These are phyloP conservation scores for Pulveroboletus frians DNA, from an alignment of 768 basidiomycete genomes.

Conservation along the genomic window DNA sequence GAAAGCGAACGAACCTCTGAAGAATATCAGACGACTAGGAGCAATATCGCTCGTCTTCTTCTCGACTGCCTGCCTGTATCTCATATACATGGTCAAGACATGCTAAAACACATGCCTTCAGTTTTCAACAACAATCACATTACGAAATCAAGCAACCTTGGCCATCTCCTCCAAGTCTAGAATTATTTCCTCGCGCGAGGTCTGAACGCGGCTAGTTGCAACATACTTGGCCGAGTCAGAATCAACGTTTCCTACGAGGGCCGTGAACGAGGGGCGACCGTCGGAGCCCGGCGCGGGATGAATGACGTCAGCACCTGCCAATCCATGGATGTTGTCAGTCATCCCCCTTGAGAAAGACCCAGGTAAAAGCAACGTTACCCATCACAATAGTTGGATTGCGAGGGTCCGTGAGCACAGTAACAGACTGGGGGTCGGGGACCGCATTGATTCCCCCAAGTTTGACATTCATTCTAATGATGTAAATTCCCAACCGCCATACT, in stretches of 20 bases:
- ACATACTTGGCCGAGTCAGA: slow-evolving; percentile 68
- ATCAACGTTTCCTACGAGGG: slow-evolving; percentile 78
- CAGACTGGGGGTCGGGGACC: slow-evolving; percentile 64
- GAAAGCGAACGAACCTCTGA: slow-evolving; percentile 53
- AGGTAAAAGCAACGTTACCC: slow-evolving; percentile 38
- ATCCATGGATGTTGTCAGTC: slow-evolving; percentile 1
- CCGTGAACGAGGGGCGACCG: slow-evolving; percentile 77
- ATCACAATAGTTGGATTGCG: slow-evolving; percentile 74
- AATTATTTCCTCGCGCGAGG: slow-evolving; percentile 70
- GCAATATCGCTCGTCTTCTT: slow-evolving; percentile 36
- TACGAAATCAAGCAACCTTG: slow-evolving; percentile 33
- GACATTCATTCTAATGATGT: slow-evolving; percentile 54
- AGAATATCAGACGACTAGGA: slow-evolving; percentile 75
- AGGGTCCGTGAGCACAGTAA: slow-evolving; percentile 61
- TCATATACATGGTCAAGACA: slow-evolving; percentile 52
- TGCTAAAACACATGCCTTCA: slow-evolving; percentile 34
- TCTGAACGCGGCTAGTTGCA: slow-evolving; percentile 59
- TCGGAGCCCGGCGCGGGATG: slow-evolving; percentile 77
- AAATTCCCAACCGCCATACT: not conserved
- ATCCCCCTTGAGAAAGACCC: not conserved
- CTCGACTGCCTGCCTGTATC: slow-evolving; percentile 52
- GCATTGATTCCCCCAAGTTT: slow-evolving; percentile 83
- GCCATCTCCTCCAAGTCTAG: slow-evolving; percentile 64
- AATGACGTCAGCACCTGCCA: slow-evolving; percentile 79
- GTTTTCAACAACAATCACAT: not conserved